Percentiles rank a stretch among this genome's conserved stretches.
Conservation (phyloP, 805 yeast species). For the Nakazawaea molendinolei region DNA sequence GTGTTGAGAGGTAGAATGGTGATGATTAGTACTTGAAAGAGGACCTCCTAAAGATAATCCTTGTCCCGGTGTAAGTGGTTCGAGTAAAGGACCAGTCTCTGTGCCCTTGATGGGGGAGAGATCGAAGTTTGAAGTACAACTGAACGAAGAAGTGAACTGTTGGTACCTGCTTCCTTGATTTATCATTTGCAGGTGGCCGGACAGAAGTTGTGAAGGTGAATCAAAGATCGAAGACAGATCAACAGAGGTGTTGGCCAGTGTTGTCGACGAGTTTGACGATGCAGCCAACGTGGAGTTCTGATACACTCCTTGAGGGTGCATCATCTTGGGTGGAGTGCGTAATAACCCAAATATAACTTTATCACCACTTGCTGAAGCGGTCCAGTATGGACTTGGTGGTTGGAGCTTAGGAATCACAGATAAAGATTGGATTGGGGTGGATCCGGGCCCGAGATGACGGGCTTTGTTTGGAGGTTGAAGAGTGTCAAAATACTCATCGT, state of each 20-base stretch:
- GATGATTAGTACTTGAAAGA: no score
- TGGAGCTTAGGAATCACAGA: slow-evolving; percentile 28
- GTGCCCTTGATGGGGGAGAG: slow-evolving; percentile 50
- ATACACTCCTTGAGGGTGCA: no score
- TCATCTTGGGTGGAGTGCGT: slow-evolving; percentile 10
- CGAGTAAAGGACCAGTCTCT: slow-evolving; percentile 60
- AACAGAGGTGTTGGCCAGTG: slow-evolving; percentile 27
- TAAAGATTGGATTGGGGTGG: no score
- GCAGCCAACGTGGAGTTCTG: slow-evolving; percentile 18
- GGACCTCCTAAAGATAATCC: background rate
- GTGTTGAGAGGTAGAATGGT: no score
- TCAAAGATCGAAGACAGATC: slow-evolving; percentile 10
- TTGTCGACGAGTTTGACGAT: no score
- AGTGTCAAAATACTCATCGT: slow-evolving; percentile 13
- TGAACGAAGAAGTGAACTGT: slow-evolving; percentile 56
- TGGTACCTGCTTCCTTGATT: slow-evolving; percentile 5
- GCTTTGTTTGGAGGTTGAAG: slow-evolving; percentile 10
- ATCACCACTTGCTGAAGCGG: slow-evolving; percentile 35
- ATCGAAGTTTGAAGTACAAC: slow-evolving; percentile 59
- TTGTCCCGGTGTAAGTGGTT: slow-evolving; percentile 52
- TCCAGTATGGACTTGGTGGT: slow-evolving; percentile 34
- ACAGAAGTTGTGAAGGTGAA: slow-evolving; percentile 15
- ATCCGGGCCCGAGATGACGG: no score
- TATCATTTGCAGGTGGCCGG: slow-evolving; percentile 35
- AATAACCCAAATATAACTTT: slow-evolving; percentile 23